Percentiles rank a stretch among this genome's conserved stretches.
Conservation (phyloP, 179 eudicot species). For the Actinidia chinensis region DNA sequence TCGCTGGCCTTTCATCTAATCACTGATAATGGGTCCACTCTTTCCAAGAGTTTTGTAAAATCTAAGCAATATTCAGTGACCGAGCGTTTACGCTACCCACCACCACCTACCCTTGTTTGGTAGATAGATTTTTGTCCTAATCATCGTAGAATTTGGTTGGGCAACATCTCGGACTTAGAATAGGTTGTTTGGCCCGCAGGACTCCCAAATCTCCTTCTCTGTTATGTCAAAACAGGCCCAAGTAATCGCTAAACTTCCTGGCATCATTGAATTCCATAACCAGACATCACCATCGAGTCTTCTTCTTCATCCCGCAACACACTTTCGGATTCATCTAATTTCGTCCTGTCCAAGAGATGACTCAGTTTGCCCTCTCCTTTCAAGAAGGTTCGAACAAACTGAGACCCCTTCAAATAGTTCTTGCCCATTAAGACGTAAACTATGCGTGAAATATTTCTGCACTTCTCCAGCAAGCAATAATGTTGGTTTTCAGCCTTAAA, state of each 20-base stretch:
- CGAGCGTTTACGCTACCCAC: no score
- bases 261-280: no score
- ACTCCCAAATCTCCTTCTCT: neutral
- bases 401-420: neutral
- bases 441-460: neutral
- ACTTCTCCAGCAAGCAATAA: neutral
- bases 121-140: neutral
- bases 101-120: neutral
- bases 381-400: neutral
- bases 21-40: neutral
- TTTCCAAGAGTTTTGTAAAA: neutral
- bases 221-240: neutral
- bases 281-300: no score
- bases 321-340: no score
- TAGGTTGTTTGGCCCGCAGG: neutral
- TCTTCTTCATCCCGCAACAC: no score
- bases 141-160: neutral
- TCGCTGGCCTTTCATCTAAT: no score
- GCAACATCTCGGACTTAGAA: conserved; percentile 7
- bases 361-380: neutral
- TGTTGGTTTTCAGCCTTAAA: neutral
- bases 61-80: neutral
- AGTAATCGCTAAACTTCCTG: no score
- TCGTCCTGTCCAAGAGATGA: no score
- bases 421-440: neutral